These are phyloP conservation scores for Phoma sp. DNA, from an alignment of 2,329 filamentous ascomycete genomes.

Conservation along the genomic window DNA sequence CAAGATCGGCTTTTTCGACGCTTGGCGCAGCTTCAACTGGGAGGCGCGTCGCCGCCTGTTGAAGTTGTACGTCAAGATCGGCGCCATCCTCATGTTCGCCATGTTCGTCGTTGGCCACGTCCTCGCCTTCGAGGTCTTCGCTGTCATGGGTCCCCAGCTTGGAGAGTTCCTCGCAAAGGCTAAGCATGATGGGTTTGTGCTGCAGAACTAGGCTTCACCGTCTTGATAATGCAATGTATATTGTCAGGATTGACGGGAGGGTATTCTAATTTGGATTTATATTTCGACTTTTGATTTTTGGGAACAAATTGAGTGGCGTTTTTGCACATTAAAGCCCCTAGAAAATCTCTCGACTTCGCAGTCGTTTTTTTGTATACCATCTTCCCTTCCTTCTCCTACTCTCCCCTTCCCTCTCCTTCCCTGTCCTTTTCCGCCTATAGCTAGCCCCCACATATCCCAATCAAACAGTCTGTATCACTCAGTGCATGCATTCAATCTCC, in stretches of 20 bases:
- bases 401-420: neutral
- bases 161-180: conserved; percentile 29
- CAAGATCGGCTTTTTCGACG: conserved; percentile 73
- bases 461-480: too few relatives aligned
- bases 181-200: conserved; percentile 21
- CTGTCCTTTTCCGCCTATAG: too few relatives aligned
- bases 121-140: conserved; percentile 60
- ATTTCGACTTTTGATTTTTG: neutral
- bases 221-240: too few relatives aligned
- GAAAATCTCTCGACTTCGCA: conserved; percentile 7
- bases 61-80: conserved; percentile 76
- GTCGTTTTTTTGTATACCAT: conserved; percentile 10
- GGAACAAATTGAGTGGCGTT: neutral
- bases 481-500: too few relatives aligned
- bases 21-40: conserved; percentile 79
- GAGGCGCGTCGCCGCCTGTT: conserved; percentile 75
- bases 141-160: conserved; percentile 53
- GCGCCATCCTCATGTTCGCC: conserved; percentile 59
- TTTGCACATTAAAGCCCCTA: neutral
- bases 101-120: conserved; percentile 57
- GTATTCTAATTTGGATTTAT: neutral
- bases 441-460: too few relatives aligned
- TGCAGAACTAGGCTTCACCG: conserved; percentile 2
- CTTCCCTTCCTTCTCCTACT: neutral
- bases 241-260: too few relatives aligned